phyloP scores from a whole-genome alignment of 2,329 filamentous ascomycete species.

The Penicillium sclerotigenum region DNA sequence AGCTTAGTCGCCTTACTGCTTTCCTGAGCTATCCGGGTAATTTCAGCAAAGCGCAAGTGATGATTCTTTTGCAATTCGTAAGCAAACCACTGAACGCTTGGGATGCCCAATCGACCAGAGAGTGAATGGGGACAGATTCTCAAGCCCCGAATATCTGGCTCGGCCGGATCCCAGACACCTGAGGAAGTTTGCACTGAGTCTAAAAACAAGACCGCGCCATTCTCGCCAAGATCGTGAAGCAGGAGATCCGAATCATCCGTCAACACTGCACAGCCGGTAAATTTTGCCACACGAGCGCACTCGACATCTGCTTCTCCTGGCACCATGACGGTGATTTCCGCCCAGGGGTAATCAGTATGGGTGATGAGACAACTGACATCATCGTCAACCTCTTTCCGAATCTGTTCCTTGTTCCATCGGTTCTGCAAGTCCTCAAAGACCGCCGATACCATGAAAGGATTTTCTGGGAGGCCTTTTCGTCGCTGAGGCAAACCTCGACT shows the following conservation, averaged over 20 bases:
- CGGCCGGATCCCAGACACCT: conserved; percentile 9
- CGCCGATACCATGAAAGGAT: conserved; percentile 72
- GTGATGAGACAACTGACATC: conserved; percentile 16
- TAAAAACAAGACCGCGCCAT: conserved; percentile 66
- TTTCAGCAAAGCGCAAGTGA: conserved; percentile 26
- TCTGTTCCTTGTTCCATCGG: conserved; percentile 33
- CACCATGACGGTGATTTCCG: conserved; percentile 55
- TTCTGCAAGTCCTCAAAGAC: conserved; percentile 68
- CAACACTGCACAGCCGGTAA: conserved; percentile 58
- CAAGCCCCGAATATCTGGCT: conserved; percentile 29
- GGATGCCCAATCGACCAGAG: conserved; percentile 33
- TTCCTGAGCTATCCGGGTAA: conserved; percentile 34
- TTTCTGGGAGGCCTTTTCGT: conserved; percentile 47
- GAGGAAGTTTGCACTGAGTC: conserved; percentile 54
- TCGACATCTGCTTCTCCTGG: conserved; percentile 82
- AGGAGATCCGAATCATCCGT: conserved; percentile 88
- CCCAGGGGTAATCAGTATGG: conserved; percentile 32
- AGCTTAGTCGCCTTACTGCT: conserved; percentile 13
- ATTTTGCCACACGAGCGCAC: conserved; percentile 65
- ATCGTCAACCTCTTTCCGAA: conserved; percentile 17
- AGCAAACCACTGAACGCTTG: conserved; percentile 37
- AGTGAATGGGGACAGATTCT: conserved; percentile 40
- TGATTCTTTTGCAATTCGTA: conserved; percentile 39
- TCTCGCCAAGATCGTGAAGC: conserved; percentile 63
- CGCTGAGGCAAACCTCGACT: conserved; percentile 24